These are phyloP conservation scores for Adansonia madagascariensis DNA, from an alignment of 441 rosid species.

Conservation along the genomic window DNA sequence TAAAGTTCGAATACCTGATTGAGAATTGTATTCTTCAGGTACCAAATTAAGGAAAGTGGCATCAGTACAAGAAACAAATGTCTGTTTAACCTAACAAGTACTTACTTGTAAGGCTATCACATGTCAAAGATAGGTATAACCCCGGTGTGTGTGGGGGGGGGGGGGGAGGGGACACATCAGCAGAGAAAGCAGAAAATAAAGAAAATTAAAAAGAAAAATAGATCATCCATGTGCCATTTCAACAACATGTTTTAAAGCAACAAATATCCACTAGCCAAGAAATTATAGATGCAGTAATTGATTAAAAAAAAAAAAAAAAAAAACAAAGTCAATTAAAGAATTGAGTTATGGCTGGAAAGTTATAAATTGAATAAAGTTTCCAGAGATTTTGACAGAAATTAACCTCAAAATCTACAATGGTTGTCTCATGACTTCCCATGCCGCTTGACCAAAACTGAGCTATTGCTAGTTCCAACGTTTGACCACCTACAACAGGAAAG, in stretches of 20 bases:
- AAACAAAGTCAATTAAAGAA: not conserved
- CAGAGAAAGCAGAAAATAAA: conserved; percentile 5
- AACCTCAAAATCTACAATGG: conserved; percentile 96
- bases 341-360: not conserved
- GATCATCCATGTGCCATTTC: conserved; percentile 1
- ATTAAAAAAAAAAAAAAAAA: not conserved
- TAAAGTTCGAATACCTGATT: not conserved
- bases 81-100: conserved; percentile 12
- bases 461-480: conserved; percentile 89
- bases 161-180: not conserved
- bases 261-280: conserved; percentile 2
- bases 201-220: conserved; percentile 9
- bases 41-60: not conserved
- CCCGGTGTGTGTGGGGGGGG: not conserved
- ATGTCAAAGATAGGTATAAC: not conserved
- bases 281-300: not conserved
- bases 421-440: conserved; percentile 83
- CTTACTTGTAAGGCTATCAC: conserved; percentile 7
- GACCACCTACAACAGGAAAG: conserved; percentile 85
- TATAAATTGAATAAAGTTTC: not conserved
- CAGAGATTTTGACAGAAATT: conserved; percentile 9
- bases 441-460: conserved; percentile 99
- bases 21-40: conserved; percentile 4
- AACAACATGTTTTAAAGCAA: conserved; percentile 14
- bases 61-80: not conserved